Evolutionary conservation across 2,329 filamentous ascomycete species (phyloP).

Genomic region (Fusarium sp.): DNA sequence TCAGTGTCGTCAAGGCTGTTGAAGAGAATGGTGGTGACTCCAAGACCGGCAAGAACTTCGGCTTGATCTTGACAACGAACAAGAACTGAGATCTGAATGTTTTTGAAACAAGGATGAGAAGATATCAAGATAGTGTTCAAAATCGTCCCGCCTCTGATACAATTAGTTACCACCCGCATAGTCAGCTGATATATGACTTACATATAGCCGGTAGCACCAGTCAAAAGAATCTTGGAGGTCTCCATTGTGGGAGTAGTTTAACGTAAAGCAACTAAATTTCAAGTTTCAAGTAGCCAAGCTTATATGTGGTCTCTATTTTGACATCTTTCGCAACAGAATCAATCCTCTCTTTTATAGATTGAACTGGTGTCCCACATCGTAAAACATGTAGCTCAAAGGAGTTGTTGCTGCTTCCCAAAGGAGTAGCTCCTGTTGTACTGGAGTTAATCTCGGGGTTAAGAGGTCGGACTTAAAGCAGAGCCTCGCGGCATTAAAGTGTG

Average conservation of each 20-base stretch:
- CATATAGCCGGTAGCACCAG: conserved; percentile 17
- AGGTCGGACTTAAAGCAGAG: conserved; percentile 3
- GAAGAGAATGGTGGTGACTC: background rate
- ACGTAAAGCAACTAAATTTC: background rate
- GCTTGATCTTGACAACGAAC: background rate
- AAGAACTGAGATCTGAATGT: background rate
- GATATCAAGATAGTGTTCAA: conserved; percentile 1
- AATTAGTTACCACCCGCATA: background rate
- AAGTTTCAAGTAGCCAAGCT: background rate
- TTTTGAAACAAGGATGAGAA: background rate
- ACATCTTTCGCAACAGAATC: rapidly evolving
- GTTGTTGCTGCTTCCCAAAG: background rate
- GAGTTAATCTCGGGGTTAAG: conserved; percentile 2
- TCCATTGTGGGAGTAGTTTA: background rate
- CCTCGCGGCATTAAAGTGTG: background rate
- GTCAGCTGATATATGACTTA: rapidly evolving
- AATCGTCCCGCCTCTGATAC: conserved; percentile 3
- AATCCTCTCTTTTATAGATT: background rate
- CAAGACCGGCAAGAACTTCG: background rate
- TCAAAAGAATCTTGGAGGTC: conserved; percentile 1
- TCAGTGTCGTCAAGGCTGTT: background rate
- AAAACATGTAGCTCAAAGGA: background rate
- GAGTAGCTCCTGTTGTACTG: background rate
- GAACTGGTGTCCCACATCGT: rapidly evolving
- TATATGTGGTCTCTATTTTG: background rate